phyloP scores from a whole-genome alignment of 2,329 filamentous ascomycete species.

The Aureobasidium sp. region DNA sequence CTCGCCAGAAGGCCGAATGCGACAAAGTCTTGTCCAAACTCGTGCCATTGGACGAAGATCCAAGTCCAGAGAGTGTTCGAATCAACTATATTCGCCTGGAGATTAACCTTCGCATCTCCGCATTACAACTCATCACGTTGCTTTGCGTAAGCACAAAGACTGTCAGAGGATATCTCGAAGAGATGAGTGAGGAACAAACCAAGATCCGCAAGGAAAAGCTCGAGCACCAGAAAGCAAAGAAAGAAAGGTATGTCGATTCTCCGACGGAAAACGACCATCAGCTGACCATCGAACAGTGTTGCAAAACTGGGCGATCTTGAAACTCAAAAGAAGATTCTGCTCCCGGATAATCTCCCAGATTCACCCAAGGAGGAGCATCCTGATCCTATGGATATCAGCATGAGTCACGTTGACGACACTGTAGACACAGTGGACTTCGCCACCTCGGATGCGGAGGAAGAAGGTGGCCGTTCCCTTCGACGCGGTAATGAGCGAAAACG shows the following conservation, averaged over 20 bases:
- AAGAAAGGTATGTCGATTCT: conserved; percentile 22
- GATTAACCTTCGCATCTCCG: conserved; percentile 71
- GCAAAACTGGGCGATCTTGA: conserved; percentile 47
- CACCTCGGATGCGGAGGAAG: conserved; percentile 47
- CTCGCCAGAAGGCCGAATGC: conserved; percentile 60
- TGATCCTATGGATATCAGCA: conserved; percentile 36
- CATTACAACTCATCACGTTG: conserved; percentile 77
- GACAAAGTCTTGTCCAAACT: conserved; percentile 72
- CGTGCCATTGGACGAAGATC: conserved; percentile 67
- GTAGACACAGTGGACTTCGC: conserved; percentile 55
- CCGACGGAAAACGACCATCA: too few species aligned
- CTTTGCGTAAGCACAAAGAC: conserved; percentile 79
- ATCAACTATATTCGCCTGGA: conserved; percentile 67
- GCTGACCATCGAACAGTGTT: background rate
- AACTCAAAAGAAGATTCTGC: conserved; percentile 62
- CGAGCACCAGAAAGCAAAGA: conserved; percentile 73
- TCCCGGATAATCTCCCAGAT: conserved; percentile 61
- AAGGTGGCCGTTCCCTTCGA: conserved; percentile 50
- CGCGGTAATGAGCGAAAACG: conserved; percentile 52
- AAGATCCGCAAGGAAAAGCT: conserved; percentile 92
- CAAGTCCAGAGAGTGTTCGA: conserved; percentile 64
- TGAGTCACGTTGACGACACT: conserved; percentile 20
- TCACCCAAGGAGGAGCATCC: conserved; percentile 42
- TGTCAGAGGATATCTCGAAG: conserved; percentile 80
- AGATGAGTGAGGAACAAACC: conserved; percentile 91